These are phyloP conservation scores for Babesia microti DNA, from an alignment of 169 alveolate species.

Conservation along the genomic window DNA sequence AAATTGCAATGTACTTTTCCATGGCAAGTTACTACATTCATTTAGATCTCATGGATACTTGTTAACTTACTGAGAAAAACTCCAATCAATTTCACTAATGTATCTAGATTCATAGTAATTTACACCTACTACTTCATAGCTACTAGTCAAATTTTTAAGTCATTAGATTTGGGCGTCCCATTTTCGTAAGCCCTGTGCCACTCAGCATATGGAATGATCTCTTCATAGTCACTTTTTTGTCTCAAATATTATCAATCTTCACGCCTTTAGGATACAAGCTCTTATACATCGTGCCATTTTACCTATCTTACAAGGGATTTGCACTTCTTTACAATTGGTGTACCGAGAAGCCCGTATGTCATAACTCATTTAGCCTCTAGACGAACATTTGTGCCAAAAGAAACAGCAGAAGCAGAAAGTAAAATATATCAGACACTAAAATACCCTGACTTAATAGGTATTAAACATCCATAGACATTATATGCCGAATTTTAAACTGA, in stretches of 20 bases:
- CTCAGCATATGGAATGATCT: constrained; percentile 43
- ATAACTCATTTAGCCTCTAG: constrained; percentile 34
- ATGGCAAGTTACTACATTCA: constrained; percentile 1
- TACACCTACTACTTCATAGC: background rate
- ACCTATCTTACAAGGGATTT: constrained; percentile 12
- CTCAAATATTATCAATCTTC: constrained; percentile 16
- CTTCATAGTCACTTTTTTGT: constrained; percentile 21
- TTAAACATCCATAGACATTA: background rate
- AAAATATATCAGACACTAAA: constrained; percentile 16
- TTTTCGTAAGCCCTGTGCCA: too few relatives aligned
- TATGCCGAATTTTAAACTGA: background rate
- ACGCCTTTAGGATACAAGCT: constrained; percentile 24
- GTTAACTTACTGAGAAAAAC: background rate
- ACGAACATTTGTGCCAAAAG: constrained; percentile 6
- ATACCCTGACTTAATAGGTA: background rate
- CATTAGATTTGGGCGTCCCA: constrained; percentile 18
- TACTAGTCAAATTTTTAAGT: constrained; percentile 5
- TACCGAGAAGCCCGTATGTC: too few relatives aligned
- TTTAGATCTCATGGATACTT: constrained; percentile 12
- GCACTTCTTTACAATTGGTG: constrained; percentile 24
- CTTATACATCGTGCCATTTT: constrained; percentile 22
- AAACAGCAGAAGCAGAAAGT: constrained; percentile 3
- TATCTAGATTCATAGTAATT: background rate
- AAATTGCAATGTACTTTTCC: constrained; percentile 2
- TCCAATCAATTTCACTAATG: background rate